These are phyloP conservation scores for Annulohypoxylon maeteangense DNA, from an alignment of 495 filamentous ascomycete species.

Conservation along the genomic window DNA sequence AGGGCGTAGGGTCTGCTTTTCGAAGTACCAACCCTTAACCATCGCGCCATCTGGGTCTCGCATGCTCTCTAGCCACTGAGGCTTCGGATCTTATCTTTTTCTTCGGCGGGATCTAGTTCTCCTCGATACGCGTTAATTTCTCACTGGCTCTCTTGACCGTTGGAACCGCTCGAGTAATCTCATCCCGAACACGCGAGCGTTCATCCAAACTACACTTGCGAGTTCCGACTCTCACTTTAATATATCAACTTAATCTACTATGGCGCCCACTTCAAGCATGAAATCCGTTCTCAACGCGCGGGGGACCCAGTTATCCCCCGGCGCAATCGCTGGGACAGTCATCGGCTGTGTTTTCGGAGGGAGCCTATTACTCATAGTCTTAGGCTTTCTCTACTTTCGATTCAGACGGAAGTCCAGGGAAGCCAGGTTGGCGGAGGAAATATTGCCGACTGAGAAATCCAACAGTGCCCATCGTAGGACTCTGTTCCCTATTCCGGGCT, in stretches of 20 bases:
- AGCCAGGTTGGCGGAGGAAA: slow-evolving; percentile 27
- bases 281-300: slow-evolving; percentile 30
- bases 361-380: slow-evolving; percentile 41
- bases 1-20: slow-evolving; percentile 11
- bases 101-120: slow-evolving; percentile 12
- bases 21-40: slow-evolving; percentile 9
- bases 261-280: slow-evolving; percentile 30
- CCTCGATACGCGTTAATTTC: slow-evolving; percentile 1
- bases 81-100: slow-evolving; percentile 6
- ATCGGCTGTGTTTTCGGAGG: slow-evolving; percentile 47
- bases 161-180: neutral
- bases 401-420: slow-evolving; percentile 40
- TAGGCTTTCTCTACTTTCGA: slow-evolving; percentile 50
- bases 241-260: slow-evolving; percentile 11
- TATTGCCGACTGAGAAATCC: slow-evolving; percentile 32
- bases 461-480: slow-evolving; percentile 22
- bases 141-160: neutral
- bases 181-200: neutral
- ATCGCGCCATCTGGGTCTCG: slow-evolving; percentile 25
- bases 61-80: slow-evolving; percentile 20
- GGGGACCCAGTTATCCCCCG: slow-evolving; percentile 40
- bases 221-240: slow-evolving; percentile 27
- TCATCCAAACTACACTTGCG: slow-evolving; percentile 9
- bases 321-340: slow-evolving; percentile 48
- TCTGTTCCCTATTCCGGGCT: slow-evolving; percentile 29